Evolutionary conservation across 2,329 filamentous ascomycete species (phyloP).

Genomic region (Xylariomycetidae sp.): DNA sequence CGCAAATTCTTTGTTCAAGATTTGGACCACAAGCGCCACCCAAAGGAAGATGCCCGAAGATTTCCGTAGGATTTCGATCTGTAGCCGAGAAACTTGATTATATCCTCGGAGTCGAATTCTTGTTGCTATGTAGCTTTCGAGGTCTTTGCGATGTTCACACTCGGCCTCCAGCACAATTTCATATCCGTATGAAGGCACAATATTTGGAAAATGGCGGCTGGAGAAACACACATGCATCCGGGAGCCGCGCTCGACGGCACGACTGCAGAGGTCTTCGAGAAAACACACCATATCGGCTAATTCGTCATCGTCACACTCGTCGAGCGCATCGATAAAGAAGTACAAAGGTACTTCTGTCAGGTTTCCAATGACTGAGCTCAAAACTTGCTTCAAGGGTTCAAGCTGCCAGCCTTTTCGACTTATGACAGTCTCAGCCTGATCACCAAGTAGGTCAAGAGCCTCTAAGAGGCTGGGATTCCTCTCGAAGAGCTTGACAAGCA

Average conservation of each 20-base stretch:
- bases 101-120: background rate
- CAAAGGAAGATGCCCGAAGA: constrained; percentile 37
- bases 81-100: background rate
- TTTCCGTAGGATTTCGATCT: constrained; percentile 14
- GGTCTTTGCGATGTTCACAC: background rate
- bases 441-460: too few species aligned
- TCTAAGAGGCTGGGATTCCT: too few species aligned
- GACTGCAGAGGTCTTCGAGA: background rate
- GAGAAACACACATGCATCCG: constrained; percentile 2
- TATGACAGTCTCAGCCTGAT: too few species aligned
- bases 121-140: background rate
- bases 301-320: constrained; percentile 3
- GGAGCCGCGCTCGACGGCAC: background rate
- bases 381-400: too few species aligned
- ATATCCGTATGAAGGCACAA: constrained; percentile 2
- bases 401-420: too few species aligned
- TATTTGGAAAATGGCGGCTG: constrained; percentile 3
- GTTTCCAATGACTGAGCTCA: too few species aligned
- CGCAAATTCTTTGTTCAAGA: constrained; percentile 11
- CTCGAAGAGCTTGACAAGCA: too few species aligned
- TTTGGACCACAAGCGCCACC: constrained; percentile 25
- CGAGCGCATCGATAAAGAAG: constrained; percentile 4
- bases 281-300: background rate
- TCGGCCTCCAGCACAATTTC: constrained; percentile 1
- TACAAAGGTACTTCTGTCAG: background rate